phyloP scores from a whole-genome alignment of 495 filamentous ascomycete genomes.

The Podospora fimiseda region DNA sequence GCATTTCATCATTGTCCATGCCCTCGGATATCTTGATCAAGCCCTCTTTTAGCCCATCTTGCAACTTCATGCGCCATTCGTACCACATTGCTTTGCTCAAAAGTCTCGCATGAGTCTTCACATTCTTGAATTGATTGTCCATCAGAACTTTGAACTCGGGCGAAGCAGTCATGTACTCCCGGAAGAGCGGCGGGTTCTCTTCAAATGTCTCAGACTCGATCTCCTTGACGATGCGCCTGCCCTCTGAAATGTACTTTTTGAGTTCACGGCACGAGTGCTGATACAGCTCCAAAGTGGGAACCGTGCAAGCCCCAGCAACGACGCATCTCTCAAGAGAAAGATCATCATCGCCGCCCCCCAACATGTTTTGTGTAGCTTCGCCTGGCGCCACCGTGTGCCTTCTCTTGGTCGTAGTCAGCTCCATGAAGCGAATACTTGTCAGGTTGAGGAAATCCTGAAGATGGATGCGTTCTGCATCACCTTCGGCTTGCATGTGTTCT shows the following conservation, averaged over 20 bases:
- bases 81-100: conserved; percentile 96
- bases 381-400: conserved; percentile 70
- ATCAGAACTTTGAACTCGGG: conserved; percentile 77
- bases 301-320: conserved; percentile 83
- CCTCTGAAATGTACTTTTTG: conserved; percentile 90
- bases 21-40: conserved; percentile 66
- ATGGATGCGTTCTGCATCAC: conserved; percentile 61
- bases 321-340: conserved; percentile 66
- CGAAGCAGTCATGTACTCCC: conserved; percentile 81
- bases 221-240: conserved; percentile 74
- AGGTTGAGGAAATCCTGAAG: conserved; percentile 90
- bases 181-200: conserved; percentile 85
- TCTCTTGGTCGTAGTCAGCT: conserved; percentile 84
- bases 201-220: conserved; percentile 82
- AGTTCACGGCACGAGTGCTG: conserved; percentile 93
- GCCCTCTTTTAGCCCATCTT: conserved; percentile 74
- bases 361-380: conserved; percentile 32
- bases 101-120: conserved; percentile 84
- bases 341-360: conserved; percentile 43
- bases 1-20: conserved; percentile 66
- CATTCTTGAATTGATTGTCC: conserved; percentile 95
- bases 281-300: conserved; percentile 88
- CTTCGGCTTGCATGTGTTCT: conserved; percentile 33
- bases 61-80: conserved; percentile 89
- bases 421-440: conserved; percentile 96